Conservation (phyloP, 2,329 filamentous ascomycete genomes). For the Tolypocladium tundrense region DNA sequence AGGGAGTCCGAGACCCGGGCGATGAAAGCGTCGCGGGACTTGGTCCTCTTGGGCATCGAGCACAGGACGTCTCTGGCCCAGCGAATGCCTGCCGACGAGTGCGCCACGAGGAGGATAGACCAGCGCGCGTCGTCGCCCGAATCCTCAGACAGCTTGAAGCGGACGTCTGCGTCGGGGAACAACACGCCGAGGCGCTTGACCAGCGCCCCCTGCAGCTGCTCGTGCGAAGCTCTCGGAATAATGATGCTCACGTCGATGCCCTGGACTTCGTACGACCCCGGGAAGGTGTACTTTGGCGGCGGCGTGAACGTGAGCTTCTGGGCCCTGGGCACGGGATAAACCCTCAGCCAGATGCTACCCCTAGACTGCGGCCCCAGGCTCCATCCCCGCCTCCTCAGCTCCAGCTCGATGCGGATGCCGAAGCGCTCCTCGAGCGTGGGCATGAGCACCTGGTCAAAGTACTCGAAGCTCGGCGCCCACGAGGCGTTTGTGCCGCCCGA, state of each 20-base stretch:
- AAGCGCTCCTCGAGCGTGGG: conserved; percentile 42
- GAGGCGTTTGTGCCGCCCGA: conserved; percentile 50
- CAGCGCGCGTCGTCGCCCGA: conserved; percentile 39
- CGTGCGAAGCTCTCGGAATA: conserved; percentile 32
- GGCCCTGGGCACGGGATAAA: conserved; percentile 22
- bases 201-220: conserved; percentile 29
- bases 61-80: conserved; percentile 38
- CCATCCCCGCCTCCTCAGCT: conserved; percentile 40
- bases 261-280: conserved; percentile 24
- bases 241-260: conserved; percentile 41
- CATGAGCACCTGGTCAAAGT: conserved; percentile 50
- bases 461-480: conserved; percentile 50
- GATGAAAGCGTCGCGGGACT: conserved; percentile 17
- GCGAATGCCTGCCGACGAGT: conserved; percentile 30
- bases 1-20: conserved; percentile 34
- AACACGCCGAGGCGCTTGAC: conserved; percentile 25
- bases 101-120: conserved; percentile 47
- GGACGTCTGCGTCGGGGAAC: conserved; percentile 32
- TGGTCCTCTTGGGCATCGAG: conserved; percentile 30
- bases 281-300: conserved; percentile 10
- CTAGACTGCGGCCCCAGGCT: conserved; percentile 28
- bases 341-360: conserved; percentile 34
- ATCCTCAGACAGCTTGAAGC: conserved; percentile 38
- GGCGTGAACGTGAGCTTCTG: conserved; percentile 25
- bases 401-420: conserved; percentile 33